Conservation (phyloP, 2,329 filamentous ascomycete species). For the Aspergillus unguis region DNA sequence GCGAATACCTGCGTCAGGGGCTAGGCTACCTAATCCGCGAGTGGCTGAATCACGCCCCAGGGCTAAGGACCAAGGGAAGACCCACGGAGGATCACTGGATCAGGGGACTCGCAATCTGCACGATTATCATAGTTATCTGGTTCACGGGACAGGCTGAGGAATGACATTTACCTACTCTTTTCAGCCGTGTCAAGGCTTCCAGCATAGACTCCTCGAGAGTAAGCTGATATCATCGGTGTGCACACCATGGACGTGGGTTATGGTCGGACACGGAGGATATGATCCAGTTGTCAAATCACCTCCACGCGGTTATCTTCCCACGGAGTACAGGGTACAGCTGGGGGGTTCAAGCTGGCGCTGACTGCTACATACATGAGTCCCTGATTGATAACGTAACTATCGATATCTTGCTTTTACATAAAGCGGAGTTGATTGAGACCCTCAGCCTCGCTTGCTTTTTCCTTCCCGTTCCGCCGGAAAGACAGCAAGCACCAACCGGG, state of each 20-base stretch:
- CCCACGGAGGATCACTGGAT: background rate
- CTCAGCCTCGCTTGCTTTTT: background rate
- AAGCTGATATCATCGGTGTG: background rate
- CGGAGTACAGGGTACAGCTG: background rate
- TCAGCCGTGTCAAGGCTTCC: background rate
- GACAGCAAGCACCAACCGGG: background rate
- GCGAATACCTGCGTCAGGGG: background rate
- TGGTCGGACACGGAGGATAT: background rate
- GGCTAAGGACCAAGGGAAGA: background rate
- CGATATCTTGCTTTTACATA: background rate
- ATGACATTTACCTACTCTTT: background rate
- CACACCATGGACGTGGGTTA: background rate
- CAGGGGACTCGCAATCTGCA: slow-evolving; percentile 5
- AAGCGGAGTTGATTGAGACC: background rate
- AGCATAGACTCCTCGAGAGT: too few relatives aligned
- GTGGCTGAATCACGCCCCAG: background rate
- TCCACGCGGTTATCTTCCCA: background rate
- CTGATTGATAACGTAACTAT: background rate
- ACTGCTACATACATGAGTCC: background rate
- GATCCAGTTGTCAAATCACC: background rate
- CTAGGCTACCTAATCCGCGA: background rate
- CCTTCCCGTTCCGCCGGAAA: background rate
- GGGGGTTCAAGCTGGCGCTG: background rate
- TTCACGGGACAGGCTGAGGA: slow-evolving; percentile 2
- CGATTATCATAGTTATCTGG: slow-evolving; percentile 9